These are phyloP conservation scores for Nannizziopsis barbatae DNA, from an alignment of 2,329 filamentous ascomycete species.

Conservation along the genomic window DNA sequence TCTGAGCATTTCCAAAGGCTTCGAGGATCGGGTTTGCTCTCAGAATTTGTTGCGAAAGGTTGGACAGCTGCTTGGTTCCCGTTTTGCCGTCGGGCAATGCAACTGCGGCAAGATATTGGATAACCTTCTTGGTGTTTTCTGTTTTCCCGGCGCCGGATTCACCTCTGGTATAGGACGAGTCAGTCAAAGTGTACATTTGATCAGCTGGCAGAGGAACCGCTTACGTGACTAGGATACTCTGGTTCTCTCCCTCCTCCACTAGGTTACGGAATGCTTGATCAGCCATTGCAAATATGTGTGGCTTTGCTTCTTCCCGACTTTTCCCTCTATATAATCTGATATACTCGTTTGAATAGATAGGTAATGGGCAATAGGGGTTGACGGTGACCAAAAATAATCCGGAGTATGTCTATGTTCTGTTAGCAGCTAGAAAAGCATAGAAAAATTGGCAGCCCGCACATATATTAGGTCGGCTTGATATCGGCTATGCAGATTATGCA, in stretches of 20 bases:
- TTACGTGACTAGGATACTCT: conserved; percentile 88
- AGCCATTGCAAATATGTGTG: conserved; percentile 95
- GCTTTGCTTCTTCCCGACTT: conserved; percentile 83
- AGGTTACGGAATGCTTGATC: conserved; percentile 93
- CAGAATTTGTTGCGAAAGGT: conserved; percentile 89
- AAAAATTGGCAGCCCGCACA: conserved; percentile 29
- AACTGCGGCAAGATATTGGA: conserved; percentile 93
- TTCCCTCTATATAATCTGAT: conserved; percentile 96
- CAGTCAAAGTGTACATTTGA: conserved; percentile 12
- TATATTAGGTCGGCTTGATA: conserved; percentile 95
- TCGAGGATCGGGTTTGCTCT: conserved; percentile 94
- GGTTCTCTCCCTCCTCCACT: conserved; percentile 88
- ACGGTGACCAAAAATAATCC: conserved; percentile 93
- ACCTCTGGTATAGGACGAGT: conserved; percentile 40
- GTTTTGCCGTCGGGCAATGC: conserved; percentile 66
- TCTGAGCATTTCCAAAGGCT: conserved; percentile 96
- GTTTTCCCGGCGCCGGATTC: conserved; percentile 98
- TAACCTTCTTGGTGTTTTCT: conserved; percentile 98
- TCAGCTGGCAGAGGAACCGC: conserved; percentile 19
- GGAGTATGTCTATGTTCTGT: conserved; percentile 63
- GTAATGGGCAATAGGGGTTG: conserved; percentile 87
- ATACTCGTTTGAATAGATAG: conserved; percentile 94
- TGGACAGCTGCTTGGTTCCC: conserved; percentile 60
- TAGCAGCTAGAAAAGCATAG: background rate
- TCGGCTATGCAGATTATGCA: conserved; percentile 89